Conservation (phyloP, 495 filamentous ascomycete species). For the Halenospora varia region DNA sequence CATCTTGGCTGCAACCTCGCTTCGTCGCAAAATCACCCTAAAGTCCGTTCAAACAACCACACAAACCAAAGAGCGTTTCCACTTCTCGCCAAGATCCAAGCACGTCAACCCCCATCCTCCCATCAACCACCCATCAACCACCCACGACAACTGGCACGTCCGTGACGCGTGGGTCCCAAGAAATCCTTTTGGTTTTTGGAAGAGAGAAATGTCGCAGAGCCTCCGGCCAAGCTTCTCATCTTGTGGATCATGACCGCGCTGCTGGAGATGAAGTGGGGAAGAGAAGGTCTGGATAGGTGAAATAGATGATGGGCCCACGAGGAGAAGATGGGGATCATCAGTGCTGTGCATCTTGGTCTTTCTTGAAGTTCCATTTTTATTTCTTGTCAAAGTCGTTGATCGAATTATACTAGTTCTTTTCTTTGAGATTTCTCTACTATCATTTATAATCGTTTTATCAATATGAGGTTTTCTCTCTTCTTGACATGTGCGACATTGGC, state of each 20-base stretch:
- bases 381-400: no score
- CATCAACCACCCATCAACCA: background rate
- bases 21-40: background rate
- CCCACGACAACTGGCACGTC: no score
- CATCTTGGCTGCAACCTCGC: background rate
- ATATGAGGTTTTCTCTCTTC: background rate
- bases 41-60: background rate
- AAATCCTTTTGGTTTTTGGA: no score
- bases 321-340: background rate
- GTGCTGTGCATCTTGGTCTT: background rate
- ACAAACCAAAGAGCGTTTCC: background rate
- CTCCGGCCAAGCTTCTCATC: background rate
- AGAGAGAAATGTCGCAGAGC: background rate
- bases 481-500: background rate
- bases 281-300: background rate
- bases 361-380: no score
- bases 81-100: background rate
- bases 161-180: no score
- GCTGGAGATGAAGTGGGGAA: no score
- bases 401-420: background rate
- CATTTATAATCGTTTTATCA: background rate
- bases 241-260: background rate
- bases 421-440: background rate
- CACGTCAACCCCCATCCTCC: background rate
- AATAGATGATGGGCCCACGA: background rate